Evolutionary conservation across 345 rosid genomes (phyloP).

Genomic region (Eucalyptus cloeziana): DNA sequence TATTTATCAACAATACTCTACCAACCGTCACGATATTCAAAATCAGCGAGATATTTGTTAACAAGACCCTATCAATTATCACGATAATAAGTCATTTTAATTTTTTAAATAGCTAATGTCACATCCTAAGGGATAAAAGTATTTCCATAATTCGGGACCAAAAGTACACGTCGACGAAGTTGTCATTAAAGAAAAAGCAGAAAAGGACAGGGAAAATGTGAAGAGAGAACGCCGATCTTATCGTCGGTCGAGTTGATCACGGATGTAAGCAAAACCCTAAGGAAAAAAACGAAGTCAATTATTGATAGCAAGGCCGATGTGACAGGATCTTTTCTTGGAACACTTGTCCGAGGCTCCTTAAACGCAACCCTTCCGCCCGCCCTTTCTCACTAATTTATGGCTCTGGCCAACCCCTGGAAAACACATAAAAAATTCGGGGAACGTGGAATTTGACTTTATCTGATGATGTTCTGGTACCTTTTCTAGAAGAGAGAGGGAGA

Average conservation of each 20-base stretch:
- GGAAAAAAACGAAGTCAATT: not conserved
- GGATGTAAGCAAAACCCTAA: not conserved
- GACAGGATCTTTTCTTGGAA: not conserved
- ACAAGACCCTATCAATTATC: no score
- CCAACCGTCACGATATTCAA: rapidly evolving
- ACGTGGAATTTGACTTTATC: not conserved
- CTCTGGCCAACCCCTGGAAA: not conserved
- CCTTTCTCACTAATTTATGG: not conserved
- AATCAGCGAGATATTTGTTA: rapidly evolving
- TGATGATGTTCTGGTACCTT: not conserved
- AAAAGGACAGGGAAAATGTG: not conserved
- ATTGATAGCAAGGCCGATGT: not conserved
- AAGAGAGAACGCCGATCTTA: not conserved
- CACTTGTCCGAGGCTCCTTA: not conserved
- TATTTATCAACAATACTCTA: no score
- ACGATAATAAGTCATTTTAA: rapidly evolving
- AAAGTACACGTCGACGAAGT: not conserved
- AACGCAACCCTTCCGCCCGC: not conserved
- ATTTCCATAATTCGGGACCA: not conserved
- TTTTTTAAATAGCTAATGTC: not conserved
- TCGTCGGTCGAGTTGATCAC: not conserved
- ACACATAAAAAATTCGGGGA: not conserved
- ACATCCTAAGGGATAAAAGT: not conserved
- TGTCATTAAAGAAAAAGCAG: not conserved
- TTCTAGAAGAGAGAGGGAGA: not conserved